Evolutionary conservation across 441 rosid genomes (phyloP).

Genomic region (Breynia disticha): DNA sequence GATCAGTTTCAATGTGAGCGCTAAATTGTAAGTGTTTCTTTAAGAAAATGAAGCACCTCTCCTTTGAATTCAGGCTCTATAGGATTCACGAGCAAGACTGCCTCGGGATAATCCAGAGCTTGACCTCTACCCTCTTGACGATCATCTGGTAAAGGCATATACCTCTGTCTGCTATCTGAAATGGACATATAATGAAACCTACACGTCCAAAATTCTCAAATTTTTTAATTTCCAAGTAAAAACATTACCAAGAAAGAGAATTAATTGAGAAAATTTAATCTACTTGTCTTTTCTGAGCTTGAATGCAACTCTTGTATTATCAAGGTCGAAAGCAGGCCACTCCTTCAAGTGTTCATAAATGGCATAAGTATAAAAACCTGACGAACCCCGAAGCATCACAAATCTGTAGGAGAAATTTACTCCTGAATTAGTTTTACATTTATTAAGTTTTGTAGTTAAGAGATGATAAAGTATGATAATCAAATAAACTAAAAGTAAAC

Average conservation of each 20-base stretch:
- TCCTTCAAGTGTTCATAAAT: constrained; percentile 48
- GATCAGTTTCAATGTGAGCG: too few relatives aligned
- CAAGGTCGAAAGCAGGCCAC: constrained; percentile 61
- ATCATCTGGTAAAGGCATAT: constrained; percentile 80
- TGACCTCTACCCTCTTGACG: constrained; percentile 47
- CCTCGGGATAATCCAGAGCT: constrained; percentile 62
- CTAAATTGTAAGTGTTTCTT: too few relatives aligned
- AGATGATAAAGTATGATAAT: neutral
- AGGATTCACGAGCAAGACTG: constrained; percentile 66
- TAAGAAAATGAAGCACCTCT: constrained; percentile 32
- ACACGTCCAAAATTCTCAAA: neutral
- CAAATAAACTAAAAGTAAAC: constrained; percentile 11
- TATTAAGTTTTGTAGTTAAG: neutral
- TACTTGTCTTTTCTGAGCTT: constrained; percentile 79
- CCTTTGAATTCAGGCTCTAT: constrained; percentile 70
- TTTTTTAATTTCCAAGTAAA: neutral
- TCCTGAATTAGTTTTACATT: neutral
- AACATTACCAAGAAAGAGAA: neutral
- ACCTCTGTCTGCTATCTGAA: constrained; percentile 69
- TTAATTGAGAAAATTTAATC: neutral
- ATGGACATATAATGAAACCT: constrained; percentile 83
- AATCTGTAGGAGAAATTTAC: constrained; percentile 30
- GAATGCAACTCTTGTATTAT: constrained; percentile 63
- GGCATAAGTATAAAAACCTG: constrained; percentile 68
- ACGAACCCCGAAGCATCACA: constrained; percentile 48